Conservation (phyloP, 331 rosid genomes). For the Spiraea crenata region DNA sequence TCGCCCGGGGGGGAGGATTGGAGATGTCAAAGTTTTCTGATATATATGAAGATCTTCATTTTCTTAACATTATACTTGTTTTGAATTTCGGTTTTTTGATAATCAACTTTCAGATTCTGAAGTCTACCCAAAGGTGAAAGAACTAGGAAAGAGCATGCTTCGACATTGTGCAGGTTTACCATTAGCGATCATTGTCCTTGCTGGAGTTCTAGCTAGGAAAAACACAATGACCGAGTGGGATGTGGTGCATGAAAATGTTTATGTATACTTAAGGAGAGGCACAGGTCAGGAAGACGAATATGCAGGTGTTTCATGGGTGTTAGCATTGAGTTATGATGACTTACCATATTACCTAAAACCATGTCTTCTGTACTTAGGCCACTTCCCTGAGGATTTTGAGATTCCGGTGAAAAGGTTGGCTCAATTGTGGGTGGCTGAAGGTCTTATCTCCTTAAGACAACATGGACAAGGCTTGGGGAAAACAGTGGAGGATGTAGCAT, state of each 20-base stretch:
- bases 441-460: slow-evolving; percentile 40
- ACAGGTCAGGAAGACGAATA: slow-evolving; percentile 25
- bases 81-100: neutral
- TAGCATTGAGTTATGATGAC: slow-evolving; percentile 47
- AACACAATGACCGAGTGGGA: slow-evolving; percentile 7
- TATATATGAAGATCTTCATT: too few species aligned
- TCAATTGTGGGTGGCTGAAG: slow-evolving; percentile 49
- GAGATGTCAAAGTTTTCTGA: too few species aligned
- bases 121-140: neutral
- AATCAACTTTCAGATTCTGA: neutral
- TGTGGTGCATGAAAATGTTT: too few species aligned
- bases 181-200: slow-evolving; percentile 2
- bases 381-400: slow-evolving; percentile 40
- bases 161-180: slow-evolving; percentile 4
- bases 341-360: slow-evolving; percentile 46
- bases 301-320: slow-evolving; percentile 17
- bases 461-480: slow-evolving; percentile 5
- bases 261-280: too few species aligned
- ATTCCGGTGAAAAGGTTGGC: slow-evolving; percentile 37
- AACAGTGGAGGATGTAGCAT: slow-evolving; percentile 44
- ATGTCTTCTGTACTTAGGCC: slow-evolving; percentile 50
- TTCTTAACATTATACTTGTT: too few species aligned
- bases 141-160: neutral
- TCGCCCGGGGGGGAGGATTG: too few species aligned
- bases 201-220: slow-evolving; percentile 1